phyloP scores from a whole-genome alignment of 78 protist genomes.

The Guillardia theta region DNA sequence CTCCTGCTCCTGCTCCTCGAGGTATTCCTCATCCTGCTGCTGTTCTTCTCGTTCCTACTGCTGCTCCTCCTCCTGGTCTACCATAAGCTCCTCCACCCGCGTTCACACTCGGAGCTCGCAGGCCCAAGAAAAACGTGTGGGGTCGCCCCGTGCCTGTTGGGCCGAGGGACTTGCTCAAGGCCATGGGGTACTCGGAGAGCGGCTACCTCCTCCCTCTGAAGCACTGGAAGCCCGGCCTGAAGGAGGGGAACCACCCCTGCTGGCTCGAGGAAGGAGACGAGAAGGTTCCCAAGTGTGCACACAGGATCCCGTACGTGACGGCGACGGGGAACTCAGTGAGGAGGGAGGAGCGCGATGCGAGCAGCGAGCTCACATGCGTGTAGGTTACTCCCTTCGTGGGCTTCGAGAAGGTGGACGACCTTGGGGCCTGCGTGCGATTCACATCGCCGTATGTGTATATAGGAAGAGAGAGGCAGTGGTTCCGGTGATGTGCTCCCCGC shows the following conservation, averaged over 20 bases:
- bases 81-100: too few relatives aligned
- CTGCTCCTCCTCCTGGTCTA: too few relatives aligned
- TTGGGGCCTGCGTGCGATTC: not conserved
- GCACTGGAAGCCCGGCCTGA: not conserved
- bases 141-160: not conserved
- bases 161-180: not conserved
- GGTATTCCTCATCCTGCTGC: too few relatives aligned
- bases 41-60: too few relatives aligned
- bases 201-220: not conserved
- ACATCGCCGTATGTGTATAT: not conserved
- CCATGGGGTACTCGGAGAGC: constrained; percentile 4
- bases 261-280: not conserved
- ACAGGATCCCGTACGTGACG: not conserved
- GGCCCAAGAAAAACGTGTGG: not conserved
- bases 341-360: not conserved
- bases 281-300: not conserved
- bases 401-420: not conserved
- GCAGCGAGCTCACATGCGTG: too few relatives aligned
- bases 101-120: not conserved
- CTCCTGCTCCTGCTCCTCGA: not conserved
- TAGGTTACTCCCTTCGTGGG: not conserved
- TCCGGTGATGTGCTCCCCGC: not conserved
- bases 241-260: not conserved
- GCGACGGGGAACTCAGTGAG: not conserved
- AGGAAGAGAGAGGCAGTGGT: not conserved